Evolutionary conservation across 805 yeast species (phyloP).

Genomic region (Wickerhamiella spandovensis): DNA sequence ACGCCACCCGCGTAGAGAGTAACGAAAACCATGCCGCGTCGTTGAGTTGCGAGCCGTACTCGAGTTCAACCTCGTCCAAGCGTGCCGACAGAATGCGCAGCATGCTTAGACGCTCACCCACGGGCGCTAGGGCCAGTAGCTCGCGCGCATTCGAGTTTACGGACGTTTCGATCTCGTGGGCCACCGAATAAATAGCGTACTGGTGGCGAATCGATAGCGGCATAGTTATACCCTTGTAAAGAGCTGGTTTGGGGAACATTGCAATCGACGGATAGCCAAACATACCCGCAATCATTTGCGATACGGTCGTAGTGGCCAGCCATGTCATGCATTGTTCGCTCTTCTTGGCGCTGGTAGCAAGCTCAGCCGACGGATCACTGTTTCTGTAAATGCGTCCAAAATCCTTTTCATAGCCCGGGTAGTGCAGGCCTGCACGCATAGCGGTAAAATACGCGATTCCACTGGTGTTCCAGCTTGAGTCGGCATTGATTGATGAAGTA

Average conservation of each 20-base stretch:
- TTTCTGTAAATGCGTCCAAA: slow-evolving; percentile 35
- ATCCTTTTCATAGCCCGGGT: slow-evolving; percentile 49
- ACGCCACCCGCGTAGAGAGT: slow-evolving; percentile 64
- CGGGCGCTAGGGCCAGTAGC: slow-evolving; percentile 49
- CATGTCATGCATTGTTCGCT: slow-evolving; percentile 81
- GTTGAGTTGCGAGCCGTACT: slow-evolving; percentile 37
- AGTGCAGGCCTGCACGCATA: slow-evolving; percentile 77
- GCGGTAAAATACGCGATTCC: slow-evolving; percentile 92
- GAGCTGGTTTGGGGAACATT: slow-evolving; percentile 61
- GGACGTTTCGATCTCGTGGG: slow-evolving; percentile 70
- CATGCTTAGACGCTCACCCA: slow-evolving; percentile 62
- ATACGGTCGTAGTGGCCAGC: slow-evolving; percentile 84
- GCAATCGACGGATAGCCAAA: slow-evolving; percentile 93
- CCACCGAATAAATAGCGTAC: slow-evolving; percentile 74
- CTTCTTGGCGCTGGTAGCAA: slow-evolving; percentile 8
- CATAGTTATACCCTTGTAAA: slow-evolving; percentile 33
- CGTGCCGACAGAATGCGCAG: slow-evolving; percentile 57
- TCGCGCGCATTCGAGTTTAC: slow-evolving; percentile 59
- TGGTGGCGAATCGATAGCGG: slow-evolving; percentile 56
- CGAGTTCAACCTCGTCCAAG: slow-evolving; percentile 61
- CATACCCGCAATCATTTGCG: slow-evolving; percentile 80
- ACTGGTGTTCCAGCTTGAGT: slow-evolving; percentile 88
- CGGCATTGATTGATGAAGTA: slow-evolving; percentile 88
- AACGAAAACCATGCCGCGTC: slow-evolving; percentile 58
- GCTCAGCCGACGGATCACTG: slow-evolving; percentile 18